phyloP scores from a whole-genome alignment of 768 basidiomycete species.

The Tephrocybe sp. region DNA sequence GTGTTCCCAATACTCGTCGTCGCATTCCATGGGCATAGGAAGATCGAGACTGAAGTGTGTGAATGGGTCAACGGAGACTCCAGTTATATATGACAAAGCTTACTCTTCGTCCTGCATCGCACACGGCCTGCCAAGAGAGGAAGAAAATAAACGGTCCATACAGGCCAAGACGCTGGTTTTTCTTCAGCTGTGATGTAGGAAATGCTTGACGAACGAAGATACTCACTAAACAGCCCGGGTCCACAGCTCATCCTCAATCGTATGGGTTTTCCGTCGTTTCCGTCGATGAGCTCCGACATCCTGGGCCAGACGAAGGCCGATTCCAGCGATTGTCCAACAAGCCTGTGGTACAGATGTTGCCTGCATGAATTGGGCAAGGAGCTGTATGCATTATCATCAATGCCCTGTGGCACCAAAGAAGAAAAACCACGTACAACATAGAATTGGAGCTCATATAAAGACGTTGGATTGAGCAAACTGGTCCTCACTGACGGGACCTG shows the following conservation, averaged over 20 bases:
- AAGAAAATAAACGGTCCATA: slow-evolving; percentile 50
- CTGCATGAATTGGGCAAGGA: slow-evolving; percentile 50
- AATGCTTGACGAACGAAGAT: not conserved
- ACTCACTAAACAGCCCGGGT: slow-evolving; percentile 65
- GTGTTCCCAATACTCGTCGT: slow-evolving; percentile 75
- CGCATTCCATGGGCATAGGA: slow-evolving; percentile 61
- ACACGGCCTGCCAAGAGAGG: slow-evolving; percentile 66
- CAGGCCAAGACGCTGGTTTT: slow-evolving; percentile 49
- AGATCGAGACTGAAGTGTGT: slow-evolving; percentile 58
- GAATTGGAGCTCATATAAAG: slow-evolving; percentile 72
- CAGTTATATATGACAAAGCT: slow-evolving; percentile 23
- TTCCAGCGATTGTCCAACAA: slow-evolving; percentile 65
- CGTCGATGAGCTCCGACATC: slow-evolving; percentile 73
- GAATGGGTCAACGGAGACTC: not conserved
- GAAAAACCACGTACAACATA: slow-evolving; percentile 42
- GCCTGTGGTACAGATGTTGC: slow-evolving; percentile 60
- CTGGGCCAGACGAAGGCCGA: slow-evolving; percentile 73
- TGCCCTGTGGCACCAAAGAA: not conserved
- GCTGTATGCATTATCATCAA: slow-evolving; percentile 27
- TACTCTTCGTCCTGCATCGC: slow-evolving; percentile 81
- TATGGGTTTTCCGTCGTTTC: slow-evolving; percentile 30
- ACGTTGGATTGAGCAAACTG: slow-evolving; percentile 54
- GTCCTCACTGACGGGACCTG: slow-evolving; percentile 64
- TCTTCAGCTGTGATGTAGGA: too few relatives aligned
- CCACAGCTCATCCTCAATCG: slow-evolving; percentile 69